Evolutionary conservation across 2,329 filamentous ascomycete genomes (phyloP).

Genomic region (Colletotrichum kahawae): DNA sequence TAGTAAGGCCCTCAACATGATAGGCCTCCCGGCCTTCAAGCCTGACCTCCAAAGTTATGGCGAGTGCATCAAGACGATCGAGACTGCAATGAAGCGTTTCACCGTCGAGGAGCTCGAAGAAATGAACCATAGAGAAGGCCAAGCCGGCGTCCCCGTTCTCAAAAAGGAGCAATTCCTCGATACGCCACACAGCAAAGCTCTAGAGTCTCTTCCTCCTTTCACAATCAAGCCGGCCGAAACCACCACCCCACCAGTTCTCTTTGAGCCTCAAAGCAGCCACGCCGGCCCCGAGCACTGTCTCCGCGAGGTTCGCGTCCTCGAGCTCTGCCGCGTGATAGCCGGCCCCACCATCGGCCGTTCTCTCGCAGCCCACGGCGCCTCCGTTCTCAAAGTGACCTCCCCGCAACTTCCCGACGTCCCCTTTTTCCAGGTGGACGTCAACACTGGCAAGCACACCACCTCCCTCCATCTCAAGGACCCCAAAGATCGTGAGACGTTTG

Average conservation of each 20-base stretch:
- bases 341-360: conserved; percentile 70
- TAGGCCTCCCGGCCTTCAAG: conserved; percentile 64
- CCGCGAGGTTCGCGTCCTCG: conserved; percentile 68
- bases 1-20: conserved; percentile 66
- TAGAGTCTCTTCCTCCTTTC: conserved; percentile 39
- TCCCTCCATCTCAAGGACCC: conserved; percentile 60
- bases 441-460: conserved; percentile 66
- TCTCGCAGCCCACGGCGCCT: conserved; percentile 71
- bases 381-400: conserved; percentile 69
- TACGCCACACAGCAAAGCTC: conserved; percentile 50
- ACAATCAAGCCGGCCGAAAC: conserved; percentile 49
- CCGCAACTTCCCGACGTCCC: conserved; percentile 65
- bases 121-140: conserved; percentile 52
- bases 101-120: conserved; percentile 55
- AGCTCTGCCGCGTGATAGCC: conserved; percentile 72
- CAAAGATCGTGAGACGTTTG: conserved; percentile 53
- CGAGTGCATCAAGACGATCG: conserved; percentile 59
- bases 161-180: conserved; percentile 59
- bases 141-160: conserved; percentile 60
- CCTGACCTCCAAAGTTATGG: conserved; percentile 61
- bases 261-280: conserved; percentile 23
- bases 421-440: conserved; percentile 69
- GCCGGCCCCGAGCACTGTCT: conserved; percentile 37
- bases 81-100: conserved; percentile 55
- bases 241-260: conserved; percentile 45